Base-by-base conservation (phyloP, 2,329 filamentous ascomycete species). In the Calonectria honghensis region DNA sequence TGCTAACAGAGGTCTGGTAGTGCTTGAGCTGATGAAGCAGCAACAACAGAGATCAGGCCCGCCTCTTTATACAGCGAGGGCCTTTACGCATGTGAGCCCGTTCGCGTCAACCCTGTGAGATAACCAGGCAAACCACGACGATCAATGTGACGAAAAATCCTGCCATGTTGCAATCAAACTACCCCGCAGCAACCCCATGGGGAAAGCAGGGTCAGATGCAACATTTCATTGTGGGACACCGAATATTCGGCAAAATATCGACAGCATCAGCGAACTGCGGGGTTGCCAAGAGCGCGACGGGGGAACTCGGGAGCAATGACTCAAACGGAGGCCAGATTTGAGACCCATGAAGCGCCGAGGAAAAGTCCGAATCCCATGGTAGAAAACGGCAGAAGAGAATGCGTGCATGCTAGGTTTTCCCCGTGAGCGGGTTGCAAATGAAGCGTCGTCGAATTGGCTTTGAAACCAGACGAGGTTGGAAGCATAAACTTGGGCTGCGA, bases 181-280 rank as follows among this genome's bases (percentile, higher is more conserved):
- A 68, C 73, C 77, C 77, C 76, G 75, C 78, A 31, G 63, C 69
- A 31, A 76, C 77, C 78, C 78, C 78, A 77, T 75, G 72, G 78
- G 78, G 78, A 77, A 73, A 73, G n/a, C 73, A 39, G 64, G 48
- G 73, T 70, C 65, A 59, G 74, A 63, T 57, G 59, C 45, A 52
- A 35, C 35, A 27, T 63, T 64, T 65, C 20, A 35, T 65, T 65
- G 59, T 64, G 59, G 32, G 48, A 65, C 48, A 24, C 18, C 50
- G 41, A 65, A 51, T 45, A 41, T 65, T 71, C 59, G 68, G 59
- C 48, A 37, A 52, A 65, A 65, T n/a, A 31, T 27, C 48, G 51
- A 39, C 20, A 57, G 68, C 45, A 65, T 65, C 48, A 65, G 48
- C 68, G 39, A 51, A 48, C 27, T 71, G 68, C 59, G 59, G 68